Evolutionary conservation across 306 rosid species (phyloP).

Genomic region (Chamaecrista fasciculata): DNA sequence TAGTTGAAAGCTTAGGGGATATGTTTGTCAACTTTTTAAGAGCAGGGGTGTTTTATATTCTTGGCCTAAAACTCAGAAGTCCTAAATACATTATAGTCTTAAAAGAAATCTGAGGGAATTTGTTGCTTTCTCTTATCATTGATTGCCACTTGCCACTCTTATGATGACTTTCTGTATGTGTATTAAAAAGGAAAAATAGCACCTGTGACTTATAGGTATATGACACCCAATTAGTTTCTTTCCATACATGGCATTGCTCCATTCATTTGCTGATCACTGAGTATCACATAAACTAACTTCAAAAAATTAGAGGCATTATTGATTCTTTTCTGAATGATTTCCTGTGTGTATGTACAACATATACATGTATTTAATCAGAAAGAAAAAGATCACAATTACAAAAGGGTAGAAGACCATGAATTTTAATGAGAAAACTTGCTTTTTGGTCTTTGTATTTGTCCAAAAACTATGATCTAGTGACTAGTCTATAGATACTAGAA

Average conservation of each 20-base stretch:
- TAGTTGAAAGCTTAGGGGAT: no score
- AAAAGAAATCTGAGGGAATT: conserved; percentile 1
- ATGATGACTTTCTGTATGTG: conserved; percentile 21
- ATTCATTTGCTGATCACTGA: background rate
- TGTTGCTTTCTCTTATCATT: background rate
- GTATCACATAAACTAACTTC: background rate
- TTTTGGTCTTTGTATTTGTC: no score
- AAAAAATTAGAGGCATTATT: conserved; percentile 19
- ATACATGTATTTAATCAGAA: conserved; percentile 23
- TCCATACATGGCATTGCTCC: background rate
- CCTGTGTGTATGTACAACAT: conserved; percentile 35
- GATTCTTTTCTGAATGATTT: conserved; percentile 18
- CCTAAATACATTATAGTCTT: no score
- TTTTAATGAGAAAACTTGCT: no score
- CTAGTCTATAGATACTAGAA: no score
- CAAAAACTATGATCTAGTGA: no score
- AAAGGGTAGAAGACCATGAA: background rate
- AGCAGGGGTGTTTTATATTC: no score
- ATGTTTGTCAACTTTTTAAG: no score
- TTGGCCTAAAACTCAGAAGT: no score
- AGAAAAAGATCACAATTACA: background rate
- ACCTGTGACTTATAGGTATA: conserved; percentile 30
- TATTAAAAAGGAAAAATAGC: background rate
- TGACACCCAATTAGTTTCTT: conserved; percentile 31
- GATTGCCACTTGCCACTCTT: background rate